phyloP scores from a whole-genome alignment of 2,329 filamentous ascomycete genomes.

The Monilinia fructigena region DNA sequence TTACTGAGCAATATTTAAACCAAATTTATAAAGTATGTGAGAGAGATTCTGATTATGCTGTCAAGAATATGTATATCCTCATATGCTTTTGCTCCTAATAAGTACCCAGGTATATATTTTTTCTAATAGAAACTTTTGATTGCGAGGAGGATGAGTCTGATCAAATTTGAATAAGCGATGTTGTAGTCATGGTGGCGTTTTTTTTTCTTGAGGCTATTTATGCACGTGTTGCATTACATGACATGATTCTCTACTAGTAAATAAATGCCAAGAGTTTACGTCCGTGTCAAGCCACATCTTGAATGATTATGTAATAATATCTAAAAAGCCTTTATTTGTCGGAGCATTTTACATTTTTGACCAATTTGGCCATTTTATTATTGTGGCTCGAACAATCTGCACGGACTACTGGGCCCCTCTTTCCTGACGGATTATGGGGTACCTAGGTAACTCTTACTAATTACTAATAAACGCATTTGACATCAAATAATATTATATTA shows the following conservation, averaged over 20 bases:
- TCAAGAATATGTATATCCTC: background rate
- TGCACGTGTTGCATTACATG: background rate
- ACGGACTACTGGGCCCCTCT: background rate
- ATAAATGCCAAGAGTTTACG: background rate
- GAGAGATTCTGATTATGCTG: background rate
- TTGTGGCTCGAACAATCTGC: background rate
- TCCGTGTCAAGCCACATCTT: background rate
- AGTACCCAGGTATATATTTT: background rate
- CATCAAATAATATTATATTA: too few relatives aligned
- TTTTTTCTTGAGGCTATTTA: background rate
- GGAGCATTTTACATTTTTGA: too few relatives aligned
- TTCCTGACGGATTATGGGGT: background rate
- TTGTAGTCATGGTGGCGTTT: background rate
- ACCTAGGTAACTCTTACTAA: background rate
- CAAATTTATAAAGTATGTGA: background rate
- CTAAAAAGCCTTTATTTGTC: too few relatives aligned
- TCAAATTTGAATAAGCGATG: constrained; percentile 1
- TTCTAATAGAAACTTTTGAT: constrained; percentile 8
- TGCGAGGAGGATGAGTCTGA: background rate
- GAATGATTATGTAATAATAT: constrained; percentile 7
- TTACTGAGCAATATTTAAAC: background rate
- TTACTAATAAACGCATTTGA: too few relatives aligned
- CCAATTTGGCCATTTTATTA: too few relatives aligned
- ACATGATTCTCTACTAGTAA: too few relatives aligned
- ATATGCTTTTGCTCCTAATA: background rate